Evolutionary conservation across 2,329 filamentous ascomycete species (phyloP), one percentile per base, ranked within the genome.

Genomic region (Nannizziopsis barbatae): DNA sequence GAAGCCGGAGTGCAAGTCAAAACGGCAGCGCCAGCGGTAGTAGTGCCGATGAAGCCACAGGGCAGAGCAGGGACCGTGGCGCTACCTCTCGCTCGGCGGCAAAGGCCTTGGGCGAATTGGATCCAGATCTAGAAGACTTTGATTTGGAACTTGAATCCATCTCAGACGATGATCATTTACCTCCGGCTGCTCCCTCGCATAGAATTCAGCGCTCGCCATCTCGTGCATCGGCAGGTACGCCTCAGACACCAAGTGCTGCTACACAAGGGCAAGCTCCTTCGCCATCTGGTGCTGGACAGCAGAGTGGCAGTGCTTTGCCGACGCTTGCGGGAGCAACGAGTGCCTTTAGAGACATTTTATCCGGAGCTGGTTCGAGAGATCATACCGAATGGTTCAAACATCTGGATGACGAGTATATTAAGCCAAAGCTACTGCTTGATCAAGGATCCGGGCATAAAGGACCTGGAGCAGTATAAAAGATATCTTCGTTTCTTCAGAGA

Each of bases 381-480:
- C 88, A 93, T 39, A 84, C 86, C 8, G 87, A 84, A 40, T 79
- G 93, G 69, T 94, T 98, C 66, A 82, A 81, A 56, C 89, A 95
- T 67, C 71, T 98, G 52, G 92, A 98, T 64, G 92, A 98, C 66
- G 87, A 89, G 52, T 95, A 88, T 64, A 89, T 96, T 66, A 96
- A 96, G 72, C 90, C 90, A 14, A 86, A 83, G 62, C 69, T 96
- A 48, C 67, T 96, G 55, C 75, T 96, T 15, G 89, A 95, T 67
- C 84, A 83, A 40, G 53, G 51, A 22, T 67, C 66, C 20, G 65
- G 66, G 33, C 63, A 68, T 51, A 68, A 68, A 52, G 66, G 65
- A 2, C 65, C 65, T 38, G 65, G 64, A 9, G 64, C 64, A 31
- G 65, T 68, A 51, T 68, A 46, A 50, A n/a, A 35, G 9, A 27